phyloP scores from a whole-genome alignment of 495 filamentous ascomycete species.

The Schizothecium vesticola region DNA sequence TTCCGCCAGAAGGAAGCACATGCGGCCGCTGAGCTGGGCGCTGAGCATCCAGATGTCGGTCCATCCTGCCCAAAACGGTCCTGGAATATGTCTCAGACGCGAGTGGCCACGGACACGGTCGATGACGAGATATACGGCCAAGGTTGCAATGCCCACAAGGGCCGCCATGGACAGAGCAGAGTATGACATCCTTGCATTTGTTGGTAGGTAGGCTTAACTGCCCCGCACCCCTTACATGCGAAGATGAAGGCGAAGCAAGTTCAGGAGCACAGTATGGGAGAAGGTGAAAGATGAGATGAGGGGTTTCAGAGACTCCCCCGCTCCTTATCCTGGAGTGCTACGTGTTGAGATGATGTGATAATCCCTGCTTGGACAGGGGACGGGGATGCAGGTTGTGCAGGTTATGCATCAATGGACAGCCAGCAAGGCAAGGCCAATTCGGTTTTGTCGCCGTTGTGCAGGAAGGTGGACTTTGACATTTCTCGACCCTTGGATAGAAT shows the following conservation, averaged over 20 bases:
- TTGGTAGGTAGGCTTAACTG: too few relatives aligned
- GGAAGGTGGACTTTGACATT: too few relatives aligned
- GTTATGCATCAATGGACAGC: not conserved
- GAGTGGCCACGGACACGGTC: not conserved
- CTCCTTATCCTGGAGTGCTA: not conserved
- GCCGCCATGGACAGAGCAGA: not conserved
- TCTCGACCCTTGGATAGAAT: too few relatives aligned
- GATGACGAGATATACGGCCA: not conserved
- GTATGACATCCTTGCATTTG: not conserved
- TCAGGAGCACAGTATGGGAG: not conserved
- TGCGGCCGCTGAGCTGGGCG: constrained; percentile 2
- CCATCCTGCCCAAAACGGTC: constrained; percentile 25
- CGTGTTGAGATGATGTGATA: not conserved
- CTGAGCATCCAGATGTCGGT: constrained; percentile 17
- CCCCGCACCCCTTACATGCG: too few relatives aligned
- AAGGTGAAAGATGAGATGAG: not conserved
- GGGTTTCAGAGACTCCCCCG: not conserved
- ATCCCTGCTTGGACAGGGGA: not conserved
- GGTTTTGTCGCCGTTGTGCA: too few relatives aligned
- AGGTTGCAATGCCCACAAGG: not conserved
- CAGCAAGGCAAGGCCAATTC: not conserved
- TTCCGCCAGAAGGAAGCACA: constrained; percentile 10
- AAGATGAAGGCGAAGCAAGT: not conserved
- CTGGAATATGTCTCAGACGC: constrained; percentile 20
- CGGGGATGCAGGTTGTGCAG: not conserved